Evolutionary conservation across 305 asterid species (phyloP).

Genomic region (Fraxinus sp.): DNA sequence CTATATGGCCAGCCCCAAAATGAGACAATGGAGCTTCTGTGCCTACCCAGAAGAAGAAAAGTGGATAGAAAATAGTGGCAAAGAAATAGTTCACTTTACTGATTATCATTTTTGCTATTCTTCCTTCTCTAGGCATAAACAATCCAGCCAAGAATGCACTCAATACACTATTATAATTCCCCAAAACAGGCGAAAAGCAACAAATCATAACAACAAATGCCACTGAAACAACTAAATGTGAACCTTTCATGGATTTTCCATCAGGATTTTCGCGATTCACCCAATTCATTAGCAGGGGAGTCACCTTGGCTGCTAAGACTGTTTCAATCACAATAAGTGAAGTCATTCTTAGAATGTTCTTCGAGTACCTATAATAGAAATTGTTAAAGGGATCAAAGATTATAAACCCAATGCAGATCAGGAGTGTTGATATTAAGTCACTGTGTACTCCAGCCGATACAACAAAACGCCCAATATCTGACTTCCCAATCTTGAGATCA

Average conservation of each 20-base stretch:
- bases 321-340: slow-evolving; percentile 40
- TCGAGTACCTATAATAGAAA: slow-evolving; percentile 34
- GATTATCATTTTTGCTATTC: slow-evolving; percentile 72
- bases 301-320: slow-evolving; percentile 56
- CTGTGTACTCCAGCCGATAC: slow-evolving; percentile 75
- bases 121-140: slow-evolving; percentile 89
- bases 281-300: slow-evolving; percentile 78
- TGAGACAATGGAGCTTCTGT: slow-evolving; percentile 42
- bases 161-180: slow-evolving; percentile 51
- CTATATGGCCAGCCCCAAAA: slow-evolving; percentile 35
- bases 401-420: slow-evolving; percentile 58
- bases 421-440: slow-evolving; percentile 55
- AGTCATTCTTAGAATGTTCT: slow-evolving; percentile 30
- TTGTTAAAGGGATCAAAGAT: slow-evolving; percentile 49
- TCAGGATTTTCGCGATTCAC: slow-evolving; percentile 85
- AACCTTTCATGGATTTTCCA: slow-evolving; percentile 89
- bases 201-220: slow-evolving; percentile 63
- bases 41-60: slow-evolving; percentile 91
- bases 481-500: slow-evolving; percentile 83
- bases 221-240: slow-evolving; percentile 67
- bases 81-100: slow-evolving; percentile 72
- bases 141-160: slow-evolving; percentile 84
- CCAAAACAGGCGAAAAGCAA: slow-evolving; percentile 51
- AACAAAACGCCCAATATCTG: slow-evolving; percentile 80
- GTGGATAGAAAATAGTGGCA: slow-evolving; percentile 63